These are phyloP conservation scores for Iodosphaeria phyllophila DNA, from an alignment of 2,329 filamentous ascomycete species.

Conservation along the genomic window DNA sequence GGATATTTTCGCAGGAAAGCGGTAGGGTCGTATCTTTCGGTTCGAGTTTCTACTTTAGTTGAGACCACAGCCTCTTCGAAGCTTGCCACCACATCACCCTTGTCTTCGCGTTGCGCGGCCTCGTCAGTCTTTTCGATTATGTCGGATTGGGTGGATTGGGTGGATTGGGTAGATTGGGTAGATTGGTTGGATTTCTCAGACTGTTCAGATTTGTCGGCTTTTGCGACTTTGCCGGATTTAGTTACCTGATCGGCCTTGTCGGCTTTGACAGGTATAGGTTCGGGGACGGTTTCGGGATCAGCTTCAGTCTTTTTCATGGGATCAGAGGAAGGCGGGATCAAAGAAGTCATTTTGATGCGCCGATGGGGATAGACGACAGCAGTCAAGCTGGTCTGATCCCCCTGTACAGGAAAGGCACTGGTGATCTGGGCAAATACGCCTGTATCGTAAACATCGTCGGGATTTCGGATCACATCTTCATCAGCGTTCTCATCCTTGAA, in stretches of 20 bases:
- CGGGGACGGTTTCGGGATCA: constrained; percentile 30
- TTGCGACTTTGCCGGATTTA: too few relatives aligned
- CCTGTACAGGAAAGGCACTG: constrained; percentile 79
- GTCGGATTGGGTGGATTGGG: too few relatives aligned
- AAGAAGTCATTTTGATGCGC: constrained; percentile 71
- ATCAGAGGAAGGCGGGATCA: constrained; percentile 49
- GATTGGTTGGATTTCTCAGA: too few relatives aligned
- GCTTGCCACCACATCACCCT: constrained; percentile 89
- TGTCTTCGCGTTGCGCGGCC: constrained; percentile 42
- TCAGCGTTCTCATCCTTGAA: constrained; percentile 94
- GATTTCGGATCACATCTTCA: constrained; percentile 78
- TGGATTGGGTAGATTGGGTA: too few relatives aligned
- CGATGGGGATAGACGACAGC: constrained; percentile 93
- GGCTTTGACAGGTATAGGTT: constrained; percentile 40
- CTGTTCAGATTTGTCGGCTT: too few relatives aligned
- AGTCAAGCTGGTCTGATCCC: constrained; percentile 70
- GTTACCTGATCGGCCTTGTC: too few relatives aligned
- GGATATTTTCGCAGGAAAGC: constrained; percentile 82
- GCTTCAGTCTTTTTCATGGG: constrained; percentile 27
- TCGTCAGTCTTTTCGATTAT: constrained; percentile 30
- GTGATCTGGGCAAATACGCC: constrained; percentile 97
- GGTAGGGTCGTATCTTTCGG: constrained; percentile 61
- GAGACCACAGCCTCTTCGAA: constrained; percentile 72
- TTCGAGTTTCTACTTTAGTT: constrained; percentile 27
- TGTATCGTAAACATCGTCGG: constrained; percentile 84